These are phyloP conservation scores for Ogataea pilisensis DNA, from an alignment of 805 yeast species.

Conservation along the genomic window DNA sequence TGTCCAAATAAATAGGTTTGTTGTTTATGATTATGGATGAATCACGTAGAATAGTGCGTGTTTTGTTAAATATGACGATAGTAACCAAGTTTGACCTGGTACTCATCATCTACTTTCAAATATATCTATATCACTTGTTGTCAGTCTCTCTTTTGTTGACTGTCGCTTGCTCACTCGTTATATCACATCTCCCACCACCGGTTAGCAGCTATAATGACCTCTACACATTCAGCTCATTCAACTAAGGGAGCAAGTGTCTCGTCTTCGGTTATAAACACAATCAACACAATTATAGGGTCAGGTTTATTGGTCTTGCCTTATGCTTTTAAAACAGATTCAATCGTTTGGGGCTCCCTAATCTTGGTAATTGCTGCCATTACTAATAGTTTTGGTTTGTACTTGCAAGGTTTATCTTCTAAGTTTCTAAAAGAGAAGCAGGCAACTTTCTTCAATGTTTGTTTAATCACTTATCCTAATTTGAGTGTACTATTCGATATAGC, in stretches of 20 bases:
- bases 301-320: slow-evolving; percentile 75
- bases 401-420: slow-evolving; percentile 56
- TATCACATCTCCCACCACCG: no score
- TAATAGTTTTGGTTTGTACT: slow-evolving; percentile 62
- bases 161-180: no score
- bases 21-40: no score
- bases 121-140: no score
- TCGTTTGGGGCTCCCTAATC: slow-evolving; percentile 51
- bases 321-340: slow-evolving; percentile 66
- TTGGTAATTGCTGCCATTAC: slow-evolving; percentile 60
- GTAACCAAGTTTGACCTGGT: no score
- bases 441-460: slow-evolving; percentile 68
- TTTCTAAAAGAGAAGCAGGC: slow-evolving; percentile 57
- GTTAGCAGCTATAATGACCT: no score
- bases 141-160: no score
- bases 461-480: slow-evolving; percentile 66
- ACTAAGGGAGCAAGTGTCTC: slow-evolving; percentile 40
- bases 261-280: slow-evolving; percentile 63
- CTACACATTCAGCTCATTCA: neutral
- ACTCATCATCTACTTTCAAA: no score
- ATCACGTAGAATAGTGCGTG: no score
- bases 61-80: no score
- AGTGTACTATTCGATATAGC: slow-evolving; percentile 70
- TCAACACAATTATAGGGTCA: slow-evolving; percentile 78
- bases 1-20: no score